Conservation (phyloP, 1,284 basidiomycete genomes). For the Ceratobasidium sp. region DNA sequence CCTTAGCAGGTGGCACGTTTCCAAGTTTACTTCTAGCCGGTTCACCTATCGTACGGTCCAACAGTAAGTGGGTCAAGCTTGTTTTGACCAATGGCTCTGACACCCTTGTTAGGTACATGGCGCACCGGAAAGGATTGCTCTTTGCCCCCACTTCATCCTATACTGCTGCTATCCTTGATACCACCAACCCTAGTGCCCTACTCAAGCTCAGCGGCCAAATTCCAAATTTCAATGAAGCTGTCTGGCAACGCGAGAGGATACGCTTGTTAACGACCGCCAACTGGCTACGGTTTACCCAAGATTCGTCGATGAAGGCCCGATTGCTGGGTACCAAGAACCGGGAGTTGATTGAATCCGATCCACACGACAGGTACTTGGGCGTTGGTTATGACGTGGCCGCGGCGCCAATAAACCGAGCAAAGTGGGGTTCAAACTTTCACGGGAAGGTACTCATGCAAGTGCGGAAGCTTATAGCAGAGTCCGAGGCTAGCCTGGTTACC, state of each 20-base stretch:
- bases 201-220: slow-evolving; percentile 61
- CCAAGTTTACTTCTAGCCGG: slow-evolving; percentile 33
- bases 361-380: slow-evolving; percentile 63
- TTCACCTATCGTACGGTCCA: slow-evolving; percentile 37
- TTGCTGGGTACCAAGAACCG: slow-evolving; percentile 58
- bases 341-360: slow-evolving; percentile 62
- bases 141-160: slow-evolving; percentile 34
- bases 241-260: slow-evolving; percentile 59
- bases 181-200: slow-evolving; percentile 53
- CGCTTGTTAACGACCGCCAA: slow-evolving; percentile 50
- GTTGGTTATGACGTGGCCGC: slow-evolving; percentile 60
- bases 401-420: slow-evolving; percentile 51
- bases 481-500: slow-evolving; percentile 10
- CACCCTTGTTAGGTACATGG: slow-evolving; percentile 48
- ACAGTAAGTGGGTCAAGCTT: slow-evolving; percentile 10
- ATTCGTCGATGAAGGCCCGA: slow-evolving; percentile 60
- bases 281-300: slow-evolving; percentile 35
- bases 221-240: slow-evolving; percentile 56
- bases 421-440: slow-evolving; percentile 55
- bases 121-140: slow-evolving; percentile 34
- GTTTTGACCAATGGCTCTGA: neutral
- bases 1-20: slow-evolving; percentile 32
- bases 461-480: slow-evolving; percentile 44
- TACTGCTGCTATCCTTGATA: slow-evolving; percentile 53
- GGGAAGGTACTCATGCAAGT: slow-evolving; percentile 50